Evolutionary conservation across 345 rosid genomes (phyloP), one percentile per base, ranked within the genome.

Genomic region (Eutrema heterophyllum): DNA sequence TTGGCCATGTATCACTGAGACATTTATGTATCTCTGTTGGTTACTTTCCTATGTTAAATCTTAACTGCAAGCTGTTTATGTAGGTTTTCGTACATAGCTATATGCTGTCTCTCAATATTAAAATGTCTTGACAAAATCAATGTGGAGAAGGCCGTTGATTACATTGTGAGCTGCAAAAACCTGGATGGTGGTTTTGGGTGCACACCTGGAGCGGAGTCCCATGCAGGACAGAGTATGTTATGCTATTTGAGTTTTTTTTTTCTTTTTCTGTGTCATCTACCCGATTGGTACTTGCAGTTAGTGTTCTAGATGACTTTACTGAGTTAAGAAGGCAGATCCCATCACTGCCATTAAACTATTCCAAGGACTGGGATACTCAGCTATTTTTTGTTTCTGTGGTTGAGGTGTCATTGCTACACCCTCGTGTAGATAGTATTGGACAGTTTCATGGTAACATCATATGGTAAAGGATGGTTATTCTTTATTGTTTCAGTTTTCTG

Each of bases 101-200:
- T 92, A 45, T 90, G 98, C 56, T 88, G 96, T 82, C 96, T 95
- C 24, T 85, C 97, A 33, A 59, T 92, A 77, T 58, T 92, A 57
- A 78, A 81, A 16, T 69, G 81, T 62, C 77, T 92, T 67, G 89
- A 87, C 50, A 85, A 84, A 54, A 83, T 95, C 78, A 84, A 88
- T 60, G 90, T 90, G 67, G 83, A 80, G 78, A 95, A 84, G 78
- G 98, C 96, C 1, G 97, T 88, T 73, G 70, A 80, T 63, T 95
- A 87, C 74, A 86, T 92, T 21, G 75, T 95, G 46, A 87, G 97
- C 69, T 95, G 99, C 91, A 86, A 85, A 86, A 95, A 90, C 77
- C 70, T 84, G 49, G 99, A 92, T 65, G 97, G 99, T 63, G 99
- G 99, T 67, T 95, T 95, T 71, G 98, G 99, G 64, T 87, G 99